Conservation (phyloP, 1,284 basidiomycete species). For the Ceratorhiza oryzae-sativae region DNA sequence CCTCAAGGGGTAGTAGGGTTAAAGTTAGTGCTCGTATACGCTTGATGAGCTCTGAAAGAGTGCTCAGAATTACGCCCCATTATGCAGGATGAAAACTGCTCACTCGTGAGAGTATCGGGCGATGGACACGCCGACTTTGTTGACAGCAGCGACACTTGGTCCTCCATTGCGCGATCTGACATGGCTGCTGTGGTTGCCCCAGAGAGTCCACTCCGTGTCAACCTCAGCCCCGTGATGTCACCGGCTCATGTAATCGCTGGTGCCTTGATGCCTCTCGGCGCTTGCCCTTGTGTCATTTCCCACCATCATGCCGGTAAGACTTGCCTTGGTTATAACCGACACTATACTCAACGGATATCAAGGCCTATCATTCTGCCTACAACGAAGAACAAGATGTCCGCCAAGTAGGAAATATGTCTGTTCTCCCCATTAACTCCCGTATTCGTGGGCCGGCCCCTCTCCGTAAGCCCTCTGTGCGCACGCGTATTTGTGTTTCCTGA, state of each 20-base stretch:
- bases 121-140: slow-evolving; percentile 61
- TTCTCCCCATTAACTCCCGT: slow-evolving; percentile 91
- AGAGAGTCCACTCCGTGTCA: background rate
- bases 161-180: slow-evolving; percentile 51
- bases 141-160: slow-evolving; percentile 59
- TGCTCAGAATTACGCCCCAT: background rate
- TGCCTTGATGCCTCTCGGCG: slow-evolving; percentile 26
- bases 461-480: slow-evolving; percentile 55
- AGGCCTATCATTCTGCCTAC: slow-evolving; percentile 97
- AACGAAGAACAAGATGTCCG: slow-evolving; percentile 86
- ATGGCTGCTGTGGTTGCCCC: slow-evolving; percentile 39
- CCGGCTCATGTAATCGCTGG: slow-evolving; percentile 3
- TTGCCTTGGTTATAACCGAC: background rate
- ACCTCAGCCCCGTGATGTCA: slow-evolving; percentile 33
- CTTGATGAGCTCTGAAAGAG: slow-evolving; percentile 70
- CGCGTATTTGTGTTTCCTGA: slow-evolving; percentile 47
- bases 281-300: slow-evolving; percentile 30
- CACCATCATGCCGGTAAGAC: slow-evolving; percentile 65
- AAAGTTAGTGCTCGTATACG: slow-evolving; percentile 80
- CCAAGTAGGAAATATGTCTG: slow-evolving; percentile 87
- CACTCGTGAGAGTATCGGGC: slow-evolving; percentile 77
- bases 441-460: slow-evolving; percentile 89
- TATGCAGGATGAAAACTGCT: slow-evolving; percentile 44
- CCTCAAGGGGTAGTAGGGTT: slow-evolving; percentile 82
- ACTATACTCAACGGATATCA: slow-evolving; percentile 9